These are phyloP conservation scores for Ilex aquifolium DNA, from an alignment of 257 asterid genomes.

Conservation along the genomic window DNA sequence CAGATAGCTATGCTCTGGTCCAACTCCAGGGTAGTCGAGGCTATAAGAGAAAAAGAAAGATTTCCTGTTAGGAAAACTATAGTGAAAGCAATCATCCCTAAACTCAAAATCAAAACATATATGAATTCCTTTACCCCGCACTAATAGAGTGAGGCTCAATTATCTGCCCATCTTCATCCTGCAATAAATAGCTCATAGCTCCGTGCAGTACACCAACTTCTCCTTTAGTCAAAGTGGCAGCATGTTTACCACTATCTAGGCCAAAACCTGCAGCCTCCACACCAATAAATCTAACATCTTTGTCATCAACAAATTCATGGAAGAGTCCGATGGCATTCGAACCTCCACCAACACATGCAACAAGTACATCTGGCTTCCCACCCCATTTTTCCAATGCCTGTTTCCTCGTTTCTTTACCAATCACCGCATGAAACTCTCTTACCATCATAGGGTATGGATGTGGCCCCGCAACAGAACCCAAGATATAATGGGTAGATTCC, in stretches of 20 bases:
- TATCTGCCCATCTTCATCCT: slow-evolving; percentile 71
- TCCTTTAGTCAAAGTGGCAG: slow-evolving; percentile 60
- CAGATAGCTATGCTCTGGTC: slow-evolving; percentile 74
- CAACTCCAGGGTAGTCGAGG: slow-evolving; percentile 69
- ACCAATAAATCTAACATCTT: slow-evolving; percentile 61
- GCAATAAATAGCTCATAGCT: slow-evolving; percentile 62
- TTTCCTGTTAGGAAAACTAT: neutral
- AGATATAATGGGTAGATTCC: slow-evolving; percentile 44
- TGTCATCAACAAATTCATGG: slow-evolving; percentile 61
- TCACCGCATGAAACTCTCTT: slow-evolving; percentile 58
- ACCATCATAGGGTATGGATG: slow-evolving; percentile 79
- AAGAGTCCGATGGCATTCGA: slow-evolving; percentile 75
- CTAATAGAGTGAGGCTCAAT: slow-evolving; percentile 53
- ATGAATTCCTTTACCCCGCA: slow-evolving; percentile 40
- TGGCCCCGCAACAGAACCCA: slow-evolving; percentile 67
- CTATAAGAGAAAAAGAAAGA: slow-evolving; percentile 21
- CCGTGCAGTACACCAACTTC: slow-evolving; percentile 73
- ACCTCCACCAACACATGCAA: slow-evolving; percentile 76
- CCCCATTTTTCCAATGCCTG: slow-evolving; percentile 67
- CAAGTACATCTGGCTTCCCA: slow-evolving; percentile 63
- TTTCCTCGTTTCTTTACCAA: slow-evolving; percentile 69
- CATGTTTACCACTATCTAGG: slow-evolving; percentile 46
- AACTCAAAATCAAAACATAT: neutral
- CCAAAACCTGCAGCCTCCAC: slow-evolving; percentile 68
- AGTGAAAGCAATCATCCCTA: neutral